Conservation (phyloP, 257 asterid genomes). For the Knoxia roxburghii region DNA sequence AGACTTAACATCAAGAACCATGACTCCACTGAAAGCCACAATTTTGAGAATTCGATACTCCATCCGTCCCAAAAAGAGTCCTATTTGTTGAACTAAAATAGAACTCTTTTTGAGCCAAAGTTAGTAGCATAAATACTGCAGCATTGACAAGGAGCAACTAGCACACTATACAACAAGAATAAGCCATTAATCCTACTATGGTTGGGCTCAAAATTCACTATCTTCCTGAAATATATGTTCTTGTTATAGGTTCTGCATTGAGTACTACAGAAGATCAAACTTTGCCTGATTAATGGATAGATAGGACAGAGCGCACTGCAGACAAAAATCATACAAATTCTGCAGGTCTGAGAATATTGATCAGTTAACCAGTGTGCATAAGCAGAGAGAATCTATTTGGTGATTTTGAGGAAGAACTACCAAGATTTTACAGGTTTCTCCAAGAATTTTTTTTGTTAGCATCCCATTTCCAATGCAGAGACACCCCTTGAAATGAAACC, state of each 20-base stretch:
- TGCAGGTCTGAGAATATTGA: not conserved
- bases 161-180: no score
- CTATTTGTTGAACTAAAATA: no score
- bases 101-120: no score
- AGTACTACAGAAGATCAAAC: not conserved
- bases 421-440: not conserved
- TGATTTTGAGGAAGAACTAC: not conserved
- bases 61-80: no score
- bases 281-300: not conserved
- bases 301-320: not conserved
- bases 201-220: no score
- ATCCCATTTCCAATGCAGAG: not conserved
- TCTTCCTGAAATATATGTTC: no score
- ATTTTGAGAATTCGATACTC: slow-evolving; percentile 1
- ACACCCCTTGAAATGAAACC: not conserved
- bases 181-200: no score
- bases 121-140: not conserved
- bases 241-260: not conserved
- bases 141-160: not conserved
- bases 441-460: not conserved
- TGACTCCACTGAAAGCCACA: no score
- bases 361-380: not conserved
- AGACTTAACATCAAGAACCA: no score
- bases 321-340: not conserved
- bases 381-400: not conserved